Evolutionary conservation across 2,329 filamentous ascomycete species (phyloP).

Genomic region (Gliomastix tumulicola): DNA sequence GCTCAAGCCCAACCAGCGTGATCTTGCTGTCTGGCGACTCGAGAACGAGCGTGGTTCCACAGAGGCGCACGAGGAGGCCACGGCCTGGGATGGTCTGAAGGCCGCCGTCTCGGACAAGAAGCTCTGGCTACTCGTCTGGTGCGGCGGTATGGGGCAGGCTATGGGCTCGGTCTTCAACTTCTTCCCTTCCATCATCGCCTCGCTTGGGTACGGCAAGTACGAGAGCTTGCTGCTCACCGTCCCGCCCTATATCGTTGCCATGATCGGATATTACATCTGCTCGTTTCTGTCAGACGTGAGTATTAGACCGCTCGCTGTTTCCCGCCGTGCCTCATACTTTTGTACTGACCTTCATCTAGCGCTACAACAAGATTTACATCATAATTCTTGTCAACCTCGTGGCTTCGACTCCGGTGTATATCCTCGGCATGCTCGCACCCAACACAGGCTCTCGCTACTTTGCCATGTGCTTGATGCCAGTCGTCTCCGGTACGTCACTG

Average conservation of each 20-base stretch:
- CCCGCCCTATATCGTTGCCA: conserved; percentile 13
- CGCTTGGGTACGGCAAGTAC: conserved; percentile 10
- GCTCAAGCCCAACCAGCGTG: conserved; percentile 41
- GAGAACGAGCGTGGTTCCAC: conserved; percentile 60
- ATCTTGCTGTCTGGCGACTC: conserved; percentile 51
- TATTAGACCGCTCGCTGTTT: not conserved
- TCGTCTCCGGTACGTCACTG: not conserved
- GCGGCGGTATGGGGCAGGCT: conserved; percentile 3
- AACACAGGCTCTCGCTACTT: not conserved
- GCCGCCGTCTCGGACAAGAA: conserved; percentile 51
- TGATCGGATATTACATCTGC: conserved; percentile 7
- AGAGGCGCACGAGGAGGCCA: conserved; percentile 53
- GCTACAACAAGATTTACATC: not conserved
- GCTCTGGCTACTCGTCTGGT: conserved; percentile 47
- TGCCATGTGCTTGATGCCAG: not conserved
- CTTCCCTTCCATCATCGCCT: conserved; percentile 14
- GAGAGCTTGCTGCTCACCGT: conserved; percentile 12
- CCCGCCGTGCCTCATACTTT: not conserved
- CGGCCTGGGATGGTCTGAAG: conserved; percentile 43
- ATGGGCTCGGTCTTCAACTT: conserved; percentile 10
- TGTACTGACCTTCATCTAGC: not conserved
- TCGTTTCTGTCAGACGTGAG: not conserved
- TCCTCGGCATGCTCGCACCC: not conserved
- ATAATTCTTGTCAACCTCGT: not conserved
- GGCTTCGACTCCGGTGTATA: not conserved